Evolutionary conservation across 306 rosid species (phyloP).

Genomic region (Acacia melanoxylon): DNA sequence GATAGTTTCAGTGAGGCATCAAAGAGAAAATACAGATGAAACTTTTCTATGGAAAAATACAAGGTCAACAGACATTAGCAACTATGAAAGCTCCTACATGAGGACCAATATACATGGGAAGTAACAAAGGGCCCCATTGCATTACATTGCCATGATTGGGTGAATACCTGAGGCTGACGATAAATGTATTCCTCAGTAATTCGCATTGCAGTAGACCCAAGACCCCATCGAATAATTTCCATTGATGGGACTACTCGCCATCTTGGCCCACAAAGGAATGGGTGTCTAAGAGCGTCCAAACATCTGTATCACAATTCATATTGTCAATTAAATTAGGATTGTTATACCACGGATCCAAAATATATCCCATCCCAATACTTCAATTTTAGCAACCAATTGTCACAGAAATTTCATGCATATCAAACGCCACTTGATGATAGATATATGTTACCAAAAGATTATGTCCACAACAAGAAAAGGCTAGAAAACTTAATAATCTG

Average conservation of each 20-base stretch:
- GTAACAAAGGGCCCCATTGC: slow-evolving; percentile 13
- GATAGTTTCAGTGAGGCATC: neutral
- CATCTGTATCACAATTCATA: slow-evolving; percentile 60
- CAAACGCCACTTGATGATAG: neutral
- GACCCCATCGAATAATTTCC: slow-evolving; percentile 95
- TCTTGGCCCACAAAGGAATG: slow-evolving; percentile 96
- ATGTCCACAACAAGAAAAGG: slow-evolving; percentile 16
- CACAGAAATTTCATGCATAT: slow-evolving; percentile 8
- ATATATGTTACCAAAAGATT: slow-evolving; percentile 26
- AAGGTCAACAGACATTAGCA: slow-evolving; percentile 18
- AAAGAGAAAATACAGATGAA: slow-evolving; percentile 8
- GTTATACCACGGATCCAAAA: slow-evolving; percentile 4
- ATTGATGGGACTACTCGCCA: slow-evolving; percentile 92
- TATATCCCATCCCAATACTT: slow-evolving; percentile 17
- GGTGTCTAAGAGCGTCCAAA: slow-evolving; percentile 96
- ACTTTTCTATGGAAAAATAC: slow-evolving; percentile 11
- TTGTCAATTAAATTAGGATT: slow-evolving; percentile 7
- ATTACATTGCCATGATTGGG: slow-evolving; percentile 19
- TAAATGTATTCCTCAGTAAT: slow-evolving; percentile 94
- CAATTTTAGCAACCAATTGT: neutral
- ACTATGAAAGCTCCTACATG: slow-evolving; percentile 12
- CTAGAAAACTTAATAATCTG: slow-evolving; percentile 2
- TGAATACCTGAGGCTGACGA: slow-evolving; percentile 82
- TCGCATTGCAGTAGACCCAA: slow-evolving; percentile 86
- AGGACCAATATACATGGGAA: slow-evolving; percentile 18